Conservation (phyloP, 257 asterid genomes). For the Plantago ovata region DNA sequence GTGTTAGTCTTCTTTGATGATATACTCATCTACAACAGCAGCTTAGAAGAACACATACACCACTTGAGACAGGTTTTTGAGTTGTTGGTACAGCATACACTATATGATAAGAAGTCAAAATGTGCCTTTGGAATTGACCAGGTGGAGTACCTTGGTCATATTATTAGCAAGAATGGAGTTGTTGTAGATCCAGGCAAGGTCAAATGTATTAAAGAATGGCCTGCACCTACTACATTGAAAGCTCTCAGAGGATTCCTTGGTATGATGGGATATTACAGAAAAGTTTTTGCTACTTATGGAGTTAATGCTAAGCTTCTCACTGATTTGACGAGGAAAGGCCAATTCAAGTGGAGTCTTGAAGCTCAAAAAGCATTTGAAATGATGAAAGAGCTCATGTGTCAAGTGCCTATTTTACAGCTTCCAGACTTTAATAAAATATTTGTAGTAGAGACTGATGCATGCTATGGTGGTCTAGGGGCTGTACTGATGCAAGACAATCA, state of each 20-base stretch:
- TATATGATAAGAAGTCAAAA: background rate
- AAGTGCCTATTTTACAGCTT: background rate
- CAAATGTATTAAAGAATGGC: background rate
- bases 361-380: background rate
- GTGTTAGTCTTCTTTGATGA: background rate
- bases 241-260: background rate
- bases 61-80: background rate
- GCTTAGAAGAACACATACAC: background rate
- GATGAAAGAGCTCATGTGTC: background rate
- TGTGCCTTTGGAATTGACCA: background rate
- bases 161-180: background rate
- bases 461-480: no score
- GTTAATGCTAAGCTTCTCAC: background rate
- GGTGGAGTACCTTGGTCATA: no score
- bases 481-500: background rate
- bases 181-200: background rate
- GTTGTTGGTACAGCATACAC: background rate
- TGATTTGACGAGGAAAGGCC: background rate
- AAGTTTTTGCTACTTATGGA: background rate
- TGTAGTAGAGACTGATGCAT: no score
- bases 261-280: no score
- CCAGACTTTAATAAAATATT: background rate
- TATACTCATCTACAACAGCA: background rate
- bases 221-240: no score
- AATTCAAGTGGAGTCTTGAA: background rate